Percentiles rank a stretch among this genome's conserved stretches.
Evolutionary conservation across 2,329 filamentous ascomycete genomes (phyloP).

Genomic region (Fusarium coicis): DNA sequence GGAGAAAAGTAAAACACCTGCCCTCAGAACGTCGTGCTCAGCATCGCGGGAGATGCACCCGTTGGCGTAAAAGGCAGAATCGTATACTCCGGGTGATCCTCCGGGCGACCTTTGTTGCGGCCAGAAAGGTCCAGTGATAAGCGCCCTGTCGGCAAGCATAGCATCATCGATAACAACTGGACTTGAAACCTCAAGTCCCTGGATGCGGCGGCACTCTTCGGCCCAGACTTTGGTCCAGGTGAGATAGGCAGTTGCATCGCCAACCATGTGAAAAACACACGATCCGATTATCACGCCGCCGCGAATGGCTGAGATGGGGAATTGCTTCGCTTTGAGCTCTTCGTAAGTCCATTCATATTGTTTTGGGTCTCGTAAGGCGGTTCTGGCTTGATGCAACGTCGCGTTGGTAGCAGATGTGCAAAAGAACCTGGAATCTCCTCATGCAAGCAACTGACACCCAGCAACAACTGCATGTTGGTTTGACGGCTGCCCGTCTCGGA

Average conservation of each 20-base stretch:
- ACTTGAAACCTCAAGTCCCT: background rate
- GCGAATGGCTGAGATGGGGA: constrained; percentile 12
- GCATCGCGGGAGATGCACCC: constrained; percentile 6
- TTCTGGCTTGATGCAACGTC: background rate
- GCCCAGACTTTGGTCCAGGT: constrained; percentile 29
- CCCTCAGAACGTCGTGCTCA: constrained; percentile 2
- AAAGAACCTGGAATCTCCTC: background rate
- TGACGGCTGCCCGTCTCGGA: background rate
- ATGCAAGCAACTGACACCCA: background rate
- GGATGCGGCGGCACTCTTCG: constrained; percentile 18
- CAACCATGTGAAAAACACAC: constrained; percentile 25
- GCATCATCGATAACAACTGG: background rate
- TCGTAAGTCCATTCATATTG: constrained; percentile 5
- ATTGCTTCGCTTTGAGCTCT: constrained; percentile 4
- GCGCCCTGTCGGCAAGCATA: constrained; percentile 8
- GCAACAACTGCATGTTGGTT: background rate
- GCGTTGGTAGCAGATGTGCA: background rate
- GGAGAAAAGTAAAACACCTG: constrained; percentile 31
- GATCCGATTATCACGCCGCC: constrained; percentile 22
- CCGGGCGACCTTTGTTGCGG: constrained; percentile 1
- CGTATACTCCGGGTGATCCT: constrained; percentile 20
- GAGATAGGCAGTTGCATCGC: constrained; percentile 24
- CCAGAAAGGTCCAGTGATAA: constrained; percentile 6
- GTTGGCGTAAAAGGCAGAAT: constrained; percentile 9
- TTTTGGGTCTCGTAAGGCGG: background rate